Percentiles rank a stretch among this genome's conserved stretches.
Evolutionary conservation across 768 basidiomycete genomes (phyloP).

Genomic region (Podaxis sp.): DNA sequence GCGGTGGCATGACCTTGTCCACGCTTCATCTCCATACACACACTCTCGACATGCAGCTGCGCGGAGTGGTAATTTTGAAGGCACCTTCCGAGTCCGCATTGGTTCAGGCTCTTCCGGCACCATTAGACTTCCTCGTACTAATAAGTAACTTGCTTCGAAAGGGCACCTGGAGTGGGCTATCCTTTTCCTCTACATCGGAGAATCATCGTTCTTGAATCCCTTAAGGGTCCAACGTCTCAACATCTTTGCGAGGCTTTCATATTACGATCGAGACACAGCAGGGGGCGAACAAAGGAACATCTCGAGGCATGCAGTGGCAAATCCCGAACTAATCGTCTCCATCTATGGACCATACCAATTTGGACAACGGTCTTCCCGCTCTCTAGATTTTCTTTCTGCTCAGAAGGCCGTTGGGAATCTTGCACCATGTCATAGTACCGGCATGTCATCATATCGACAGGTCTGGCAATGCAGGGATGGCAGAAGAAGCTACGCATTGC

Average conservation of each 20-base stretch:
- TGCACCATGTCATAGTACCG: not conserved
- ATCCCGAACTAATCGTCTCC: not conserved
- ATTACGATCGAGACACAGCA: not conserved
- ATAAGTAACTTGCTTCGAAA: not conserved
- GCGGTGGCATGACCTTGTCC: not conserved
- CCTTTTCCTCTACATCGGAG: not conserved
- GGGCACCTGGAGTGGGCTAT: not conserved
- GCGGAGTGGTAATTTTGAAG: slow-evolving; percentile 2
- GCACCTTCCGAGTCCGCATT: slow-evolving; percentile 6
- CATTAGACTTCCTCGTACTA: not conserved
- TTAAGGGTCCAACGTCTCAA: not conserved
- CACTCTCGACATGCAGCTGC: not conserved
- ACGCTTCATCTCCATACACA: not conserved
- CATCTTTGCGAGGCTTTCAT: not conserved
- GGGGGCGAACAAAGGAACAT: not conserved
- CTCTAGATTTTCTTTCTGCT: not conserved
- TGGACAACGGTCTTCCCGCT: not conserved
- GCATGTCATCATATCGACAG: not conserved
- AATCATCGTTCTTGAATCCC: not conserved
- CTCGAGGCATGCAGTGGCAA: not conserved
- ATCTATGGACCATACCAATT: not conserved
- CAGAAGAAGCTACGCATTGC: not conserved
- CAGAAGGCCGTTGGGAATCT: not conserved
- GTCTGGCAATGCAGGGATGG: not conserved
- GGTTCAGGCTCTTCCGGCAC: not conserved